phyloP scores from a whole-genome alignment of 2,329 filamentous ascomycete genomes.

The Penicillium glabrum region DNA sequence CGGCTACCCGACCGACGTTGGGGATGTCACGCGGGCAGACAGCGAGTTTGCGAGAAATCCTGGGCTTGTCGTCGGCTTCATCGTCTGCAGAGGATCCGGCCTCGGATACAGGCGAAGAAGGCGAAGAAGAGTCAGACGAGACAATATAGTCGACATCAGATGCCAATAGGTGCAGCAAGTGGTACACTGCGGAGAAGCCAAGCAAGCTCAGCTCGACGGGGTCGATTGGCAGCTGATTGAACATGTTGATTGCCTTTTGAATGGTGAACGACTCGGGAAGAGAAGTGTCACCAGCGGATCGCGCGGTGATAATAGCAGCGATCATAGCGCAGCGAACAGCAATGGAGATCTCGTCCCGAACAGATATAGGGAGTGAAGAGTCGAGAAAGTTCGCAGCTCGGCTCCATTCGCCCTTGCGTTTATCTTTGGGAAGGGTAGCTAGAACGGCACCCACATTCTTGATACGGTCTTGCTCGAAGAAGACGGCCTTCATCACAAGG shows the following conservation, averaged over 20 bases:
- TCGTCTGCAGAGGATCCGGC: constrained; percentile 28
- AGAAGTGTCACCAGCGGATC: constrained; percentile 31
- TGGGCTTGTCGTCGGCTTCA: constrained; percentile 25
- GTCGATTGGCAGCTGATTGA: constrained; percentile 44
- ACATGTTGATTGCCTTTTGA: constrained; percentile 43
- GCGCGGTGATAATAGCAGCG: constrained; percentile 49
- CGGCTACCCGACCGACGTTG: constrained; percentile 39
- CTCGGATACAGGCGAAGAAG: constrained; percentile 27
- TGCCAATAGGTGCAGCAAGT: constrained; percentile 42
- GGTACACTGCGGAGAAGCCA: constrained; percentile 43
- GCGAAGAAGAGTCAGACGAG: constrained; percentile 33
- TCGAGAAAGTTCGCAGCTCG: constrained; percentile 50
- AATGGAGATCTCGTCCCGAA: constrained; percentile 55
- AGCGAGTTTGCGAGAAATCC: constrained; percentile 6
- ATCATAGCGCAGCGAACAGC: constrained; percentile 62
- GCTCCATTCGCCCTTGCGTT: constrained; percentile 28
- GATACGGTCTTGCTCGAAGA: constrained; percentile 54
- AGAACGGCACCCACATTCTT: constrained; percentile 54
- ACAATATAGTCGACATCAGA: constrained; percentile 41
- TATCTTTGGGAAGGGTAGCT: constrained; percentile 50
- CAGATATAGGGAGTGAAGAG: constrained; percentile 52
- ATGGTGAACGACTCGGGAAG: constrained; percentile 39
- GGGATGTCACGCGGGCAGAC: constrained; percentile 27
- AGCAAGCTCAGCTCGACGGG: constrained; percentile 43
- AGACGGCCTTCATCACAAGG: constrained; percentile 59